Evolutionary conservation across 2,329 filamentous ascomycete species (phyloP).

Genomic region (Acarospora socialis): DNA sequence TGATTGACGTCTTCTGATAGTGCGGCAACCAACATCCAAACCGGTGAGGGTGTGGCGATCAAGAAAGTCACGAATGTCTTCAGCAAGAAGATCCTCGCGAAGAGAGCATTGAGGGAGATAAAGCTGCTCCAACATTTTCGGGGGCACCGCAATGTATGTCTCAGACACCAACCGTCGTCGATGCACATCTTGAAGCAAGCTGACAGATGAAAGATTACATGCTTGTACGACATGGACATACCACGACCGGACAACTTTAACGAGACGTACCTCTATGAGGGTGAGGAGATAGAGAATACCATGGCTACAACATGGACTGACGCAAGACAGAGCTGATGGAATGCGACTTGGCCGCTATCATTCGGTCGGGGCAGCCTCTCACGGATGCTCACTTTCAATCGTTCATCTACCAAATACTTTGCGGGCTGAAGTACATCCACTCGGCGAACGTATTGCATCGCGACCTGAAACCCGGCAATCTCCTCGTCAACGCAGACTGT

Average conservation of each 20-base stretch:
- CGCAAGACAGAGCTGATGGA: slow-evolving; percentile 76
- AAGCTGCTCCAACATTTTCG: slow-evolving; percentile 97
- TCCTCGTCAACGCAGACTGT: slow-evolving; percentile 96
- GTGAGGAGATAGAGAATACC: slow-evolving; percentile 34
- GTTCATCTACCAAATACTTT: slow-evolving; percentile 99
- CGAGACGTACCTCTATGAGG: slow-evolving; percentile 97
- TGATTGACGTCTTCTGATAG: slow-evolving; percentile 32
- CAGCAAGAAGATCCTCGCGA: slow-evolving; percentile 98
- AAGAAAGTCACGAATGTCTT: slow-evolving; percentile 99
- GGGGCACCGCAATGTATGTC: slow-evolving; percentile 66
- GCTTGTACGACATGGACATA: slow-evolving; percentile 98
- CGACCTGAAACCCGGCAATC: slow-evolving; percentile 91
- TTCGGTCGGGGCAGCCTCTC: slow-evolving; percentile 87
- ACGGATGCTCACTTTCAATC: slow-evolving; percentile 99
- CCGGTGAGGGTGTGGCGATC: slow-evolving; percentile 87
- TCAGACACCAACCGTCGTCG: slow-evolving; percentile 3
- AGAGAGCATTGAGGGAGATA: slow-evolving; percentile 94
- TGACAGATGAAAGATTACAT: slow-evolving; percentile 65
- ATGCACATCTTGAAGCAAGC: slow-evolving; percentile 4
- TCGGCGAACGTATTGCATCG: slow-evolving; percentile 95
- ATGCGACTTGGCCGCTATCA: slow-evolving; percentile 94
- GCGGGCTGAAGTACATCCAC: slow-evolving; percentile 97
- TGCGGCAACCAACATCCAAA: slow-evolving; percentile 82
- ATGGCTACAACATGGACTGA: slow-evolving; percentile 15
- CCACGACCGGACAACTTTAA: slow-evolving; percentile 96